Percentiles rank a stretch among this genome's conserved stretches.
Evolutionary conservation across 169 alveolate species (phyloP).

Genomic region (Eimeria maxima): DNA sequence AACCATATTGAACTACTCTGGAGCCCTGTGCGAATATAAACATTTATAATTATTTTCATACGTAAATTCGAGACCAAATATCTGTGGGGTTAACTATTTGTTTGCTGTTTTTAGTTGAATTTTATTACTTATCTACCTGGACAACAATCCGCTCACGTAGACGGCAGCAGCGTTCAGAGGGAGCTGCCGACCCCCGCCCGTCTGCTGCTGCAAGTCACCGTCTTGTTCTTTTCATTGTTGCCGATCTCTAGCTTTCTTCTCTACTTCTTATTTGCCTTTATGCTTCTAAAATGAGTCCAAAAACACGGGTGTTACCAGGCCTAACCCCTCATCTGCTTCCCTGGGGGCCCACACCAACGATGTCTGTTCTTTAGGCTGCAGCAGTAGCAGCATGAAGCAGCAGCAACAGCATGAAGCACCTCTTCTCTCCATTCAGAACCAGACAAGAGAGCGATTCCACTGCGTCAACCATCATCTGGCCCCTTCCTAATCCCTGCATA

Average conservation of each 20-base stretch:
- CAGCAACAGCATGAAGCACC: background rate
- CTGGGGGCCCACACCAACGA: background rate
- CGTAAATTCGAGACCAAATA: background rate
- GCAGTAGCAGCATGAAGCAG: background rate
- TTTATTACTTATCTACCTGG: background rate
- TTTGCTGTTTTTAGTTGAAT: background rate
- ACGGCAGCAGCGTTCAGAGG: background rate
- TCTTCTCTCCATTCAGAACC: background rate
- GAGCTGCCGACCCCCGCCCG: conserved; percentile 31
- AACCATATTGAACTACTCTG: too few relatives aligned
- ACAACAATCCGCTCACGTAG: background rate
- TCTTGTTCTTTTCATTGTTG: background rate
- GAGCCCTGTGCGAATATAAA: too few relatives aligned
- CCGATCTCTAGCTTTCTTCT: background rate
- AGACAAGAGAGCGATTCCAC: background rate
- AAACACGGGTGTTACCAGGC: background rate
- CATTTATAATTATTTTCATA: too few relatives aligned
- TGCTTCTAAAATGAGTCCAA: background rate
- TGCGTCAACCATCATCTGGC: background rate
- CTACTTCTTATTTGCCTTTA: background rate
- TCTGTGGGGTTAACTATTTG: too few relatives aligned
- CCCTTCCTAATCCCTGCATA: background rate
- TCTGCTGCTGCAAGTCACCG: background rate
- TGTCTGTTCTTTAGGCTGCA: background rate
- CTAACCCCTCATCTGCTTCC: too few relatives aligned